A percentile compares a stretch with the other conserved stretches of the same genome.
phyloP scores from a whole-genome alignment of 1,284 basidiomycete species.

The Puccinia hordei region DNA sequence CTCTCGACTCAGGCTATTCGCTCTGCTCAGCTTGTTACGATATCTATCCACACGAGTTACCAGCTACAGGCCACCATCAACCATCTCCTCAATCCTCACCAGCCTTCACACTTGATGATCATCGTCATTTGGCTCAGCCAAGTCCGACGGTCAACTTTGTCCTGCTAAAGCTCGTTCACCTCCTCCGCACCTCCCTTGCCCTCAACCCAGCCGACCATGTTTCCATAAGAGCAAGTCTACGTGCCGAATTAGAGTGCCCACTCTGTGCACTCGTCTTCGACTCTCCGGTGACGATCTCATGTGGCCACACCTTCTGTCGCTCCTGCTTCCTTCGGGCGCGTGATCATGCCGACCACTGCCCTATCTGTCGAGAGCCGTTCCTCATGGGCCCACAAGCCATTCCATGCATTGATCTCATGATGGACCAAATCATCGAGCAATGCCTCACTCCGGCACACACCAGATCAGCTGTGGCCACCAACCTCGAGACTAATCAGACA shows the following conservation, averaged over 20 bases:
- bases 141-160: constrained; percentile 13
- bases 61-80: background rate
- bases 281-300: constrained; percentile 86
- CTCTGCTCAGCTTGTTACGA: constrained; percentile 18
- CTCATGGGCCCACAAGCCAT: background rate
- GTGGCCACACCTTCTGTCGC: constrained; percentile 91
- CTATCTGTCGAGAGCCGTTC: constrained; percentile 71
- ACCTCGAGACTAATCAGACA: constrained; percentile 63
- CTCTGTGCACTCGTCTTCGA: constrained; percentile 83
- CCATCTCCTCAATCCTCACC: background rate
- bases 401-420: background rate
- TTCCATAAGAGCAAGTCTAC: constrained; percentile 63
- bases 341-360: constrained; percentile 79
- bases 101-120: background rate
- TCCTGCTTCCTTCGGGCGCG: constrained; percentile 83
- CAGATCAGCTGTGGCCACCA: constrained; percentile 60
- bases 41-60: background rate
- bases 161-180: constrained; percentile 1
- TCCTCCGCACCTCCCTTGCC: background rate
- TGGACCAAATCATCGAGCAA: constrained; percentile 51
- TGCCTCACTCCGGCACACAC: constrained; percentile 53
- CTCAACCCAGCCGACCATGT: background rate
- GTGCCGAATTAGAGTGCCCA: constrained; percentile 78
- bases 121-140: background rate
- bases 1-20: constrained; percentile 11